Percentiles rank a stretch among this genome's conserved stretches.
Evolutionary conservation across 495 filamentous ascomycete genomes (phyloP).

Genomic region (Neurospora africana): DNA sequence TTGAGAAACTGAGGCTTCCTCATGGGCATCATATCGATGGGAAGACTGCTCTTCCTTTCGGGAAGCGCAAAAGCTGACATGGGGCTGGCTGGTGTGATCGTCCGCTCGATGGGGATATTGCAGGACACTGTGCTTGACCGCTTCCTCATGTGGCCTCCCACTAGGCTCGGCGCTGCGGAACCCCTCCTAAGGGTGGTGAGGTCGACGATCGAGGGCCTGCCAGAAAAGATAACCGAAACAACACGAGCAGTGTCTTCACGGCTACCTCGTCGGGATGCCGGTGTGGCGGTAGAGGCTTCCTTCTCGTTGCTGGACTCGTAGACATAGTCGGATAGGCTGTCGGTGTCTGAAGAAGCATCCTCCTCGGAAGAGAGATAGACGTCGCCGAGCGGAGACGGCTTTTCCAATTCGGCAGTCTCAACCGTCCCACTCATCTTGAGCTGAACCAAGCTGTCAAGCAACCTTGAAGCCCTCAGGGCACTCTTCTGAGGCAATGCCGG

Average conservation of each 20-base stretch:
- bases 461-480: slow-evolving; percentile 30
- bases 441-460: slow-evolving; percentile 24
- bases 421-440: slow-evolving; percentile 29
- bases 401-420: slow-evolving; percentile 18
- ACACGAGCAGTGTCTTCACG: slow-evolving; percentile 37
- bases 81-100: slow-evolving; percentile 24
- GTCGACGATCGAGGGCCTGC: slow-evolving; percentile 37
- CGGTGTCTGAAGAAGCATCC: slow-evolving; percentile 39
- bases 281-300: not conserved
- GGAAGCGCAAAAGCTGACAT: slow-evolving; percentile 11
- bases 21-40: slow-evolving; percentile 24
- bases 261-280: slow-evolving; percentile 26
- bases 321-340: slow-evolving; percentile 41
- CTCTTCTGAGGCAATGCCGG: slow-evolving; percentile 29
- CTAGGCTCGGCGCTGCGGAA: slow-evolving; percentile 27
- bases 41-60: slow-evolving; percentile 22
- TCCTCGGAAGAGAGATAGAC: slow-evolving; percentile 43
- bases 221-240: slow-evolving; percentile 39
- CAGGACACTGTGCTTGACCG: slow-evolving; percentile 18
- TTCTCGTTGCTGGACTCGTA: slow-evolving; percentile 34
- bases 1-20: slow-evolving; percentile 33
- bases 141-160: slow-evolving; percentile 6
- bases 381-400: slow-evolving; percentile 29
- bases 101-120: slow-evolving; percentile 11
- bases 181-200: slow-evolving; percentile 24